Evolutionary conservation across 805 yeast species (phyloP), one percentile per base, ranked within the genome.

Genomic region (Barnettozyma californica): DNA sequence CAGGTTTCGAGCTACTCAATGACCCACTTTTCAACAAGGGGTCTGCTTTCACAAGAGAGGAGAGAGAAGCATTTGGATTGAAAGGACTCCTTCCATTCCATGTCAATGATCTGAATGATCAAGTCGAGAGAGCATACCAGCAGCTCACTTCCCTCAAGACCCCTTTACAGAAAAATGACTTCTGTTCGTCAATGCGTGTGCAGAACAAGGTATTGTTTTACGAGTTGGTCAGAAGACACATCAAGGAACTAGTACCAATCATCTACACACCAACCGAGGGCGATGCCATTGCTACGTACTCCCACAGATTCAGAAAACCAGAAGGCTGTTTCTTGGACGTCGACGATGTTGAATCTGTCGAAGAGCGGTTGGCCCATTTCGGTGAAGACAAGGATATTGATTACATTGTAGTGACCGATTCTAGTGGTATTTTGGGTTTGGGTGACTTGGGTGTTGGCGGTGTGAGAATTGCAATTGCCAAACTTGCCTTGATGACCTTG

Each of bases 371-470:
- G 54, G 76, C 86, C 20, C 76, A 78, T 13, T 92, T 80, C 66
- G 98, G 97, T 57, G 84, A 79, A 58, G 84, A 78, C 55, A 92
- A 91, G 65, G 97, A 91, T 65, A 84, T 94, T 41, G 98, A 92
- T 65, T 92, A 92, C 70, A 85, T 94, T 54, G 97, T 91, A 47
- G 95, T 94, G 5, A 82, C 95, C 18, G 99, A 92, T 64, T 94
- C 96, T 56, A 97, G 92, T 68, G 98, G 97, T 52, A 92, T 92
- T 55, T 76, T 92, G 56, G 98, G 99, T 54, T 91, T 92, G 62
- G 99, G 99, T 54, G 98, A 94, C 68, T 97, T 92, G 73, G 98
- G 99, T 68, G 96, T 88, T 37, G 97, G 98, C 58, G 97, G 96
- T 63, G 78, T 90, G 50, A 86, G 97, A 68, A 92, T 94, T 53